phyloP scores from a whole-genome alignment of 139 green algal genomes.

The Closterium sp. region DNA sequence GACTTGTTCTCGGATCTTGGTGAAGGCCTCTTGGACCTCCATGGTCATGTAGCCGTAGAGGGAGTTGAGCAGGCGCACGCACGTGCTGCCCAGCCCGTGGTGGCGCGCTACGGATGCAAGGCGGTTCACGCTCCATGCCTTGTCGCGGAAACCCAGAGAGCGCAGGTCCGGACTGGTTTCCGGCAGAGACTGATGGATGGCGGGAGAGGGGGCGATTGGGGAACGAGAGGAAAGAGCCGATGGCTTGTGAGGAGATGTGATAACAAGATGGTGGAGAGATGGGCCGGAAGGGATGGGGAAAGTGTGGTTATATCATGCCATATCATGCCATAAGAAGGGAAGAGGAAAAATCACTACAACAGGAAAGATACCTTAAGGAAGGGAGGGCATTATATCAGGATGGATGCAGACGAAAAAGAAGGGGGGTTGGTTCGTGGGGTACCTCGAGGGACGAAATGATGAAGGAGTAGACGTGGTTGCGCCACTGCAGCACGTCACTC shows the following conservation, averaged over 20 bases:
- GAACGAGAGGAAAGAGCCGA: neutral
- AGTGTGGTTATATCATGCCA: too few species aligned
- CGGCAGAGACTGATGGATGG: constrained; percentile 1
- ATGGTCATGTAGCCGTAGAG: constrained; percentile 96
- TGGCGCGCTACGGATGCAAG: constrained; percentile 79
- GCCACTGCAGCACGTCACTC: constrained; percentile 92
- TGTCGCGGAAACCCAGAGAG: constrained; percentile 76
- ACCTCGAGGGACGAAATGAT: constrained; percentile 84
- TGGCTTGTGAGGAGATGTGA: too few species aligned
- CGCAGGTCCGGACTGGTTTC: constrained; percentile 69
- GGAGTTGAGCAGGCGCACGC: constrained; percentile 78
- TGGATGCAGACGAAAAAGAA: too few species aligned
- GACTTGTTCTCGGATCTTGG: constrained; percentile 91
- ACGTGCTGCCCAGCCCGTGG: constrained; percentile 57
- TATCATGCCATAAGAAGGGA: too few species aligned
- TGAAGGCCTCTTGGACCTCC: constrained; percentile 95
- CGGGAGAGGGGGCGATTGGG: neutral
- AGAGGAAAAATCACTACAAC: too few species aligned
- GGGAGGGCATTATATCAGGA: too few species aligned
- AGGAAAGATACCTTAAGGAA: too few species aligned
- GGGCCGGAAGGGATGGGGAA: too few species aligned
- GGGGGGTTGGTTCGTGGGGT: neutral
- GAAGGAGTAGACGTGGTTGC: constrained; percentile 94
- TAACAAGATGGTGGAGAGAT: too few species aligned
- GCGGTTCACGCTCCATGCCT: constrained; percentile 93